Base-by-base conservation (phyloP, 2,329 filamentous ascomycete genomes). In the Venturia pyrina region DNA sequence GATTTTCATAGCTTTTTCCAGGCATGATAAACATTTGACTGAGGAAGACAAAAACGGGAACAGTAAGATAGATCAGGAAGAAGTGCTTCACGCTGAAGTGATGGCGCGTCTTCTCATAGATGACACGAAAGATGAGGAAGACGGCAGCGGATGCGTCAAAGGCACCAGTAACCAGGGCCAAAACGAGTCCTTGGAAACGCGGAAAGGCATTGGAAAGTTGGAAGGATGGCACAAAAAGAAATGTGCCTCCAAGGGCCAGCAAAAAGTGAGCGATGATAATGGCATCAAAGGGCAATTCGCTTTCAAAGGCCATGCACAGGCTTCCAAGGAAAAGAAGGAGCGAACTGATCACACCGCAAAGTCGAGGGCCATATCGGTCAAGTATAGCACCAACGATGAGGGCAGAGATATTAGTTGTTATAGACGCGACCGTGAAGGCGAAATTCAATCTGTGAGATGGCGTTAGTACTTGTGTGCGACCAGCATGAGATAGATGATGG, bases 131-230 rank as follows among this genome's bases (percentile, higher is more conserved):
- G 41, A 89, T 73, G 21, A 93, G 81, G 70, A 93, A 93, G 5
- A 93, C 75, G 5, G 89, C 89, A 69, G 89, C 91, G 1, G 89
- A 93, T 0, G 89, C 87, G 75, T 96, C 90, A 73, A 95, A 96
- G 5, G 90, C 89, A 6, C 90, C 90, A 0, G 90, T 93, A 64
- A 96, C 78, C 43, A 91, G 81, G 1, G 91, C 90, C 10, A 96
- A 80, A 68, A 96, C 91, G n/a, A 91, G 78, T 1, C 90, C 90
- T 0, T 89, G 89, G 72, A 88, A 83, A 62, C 83, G 83, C 0
- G 90, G 90, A 72, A 96, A 93, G 2, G 90, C 87, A 74, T 95
- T 95, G 48, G 89, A 91, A 48, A 95, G 83, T 73, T 95, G 90
- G 75, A 93, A 93, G 3, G 88, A 89, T 10, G 89, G 87, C 66